These are phyloP conservation scores for Pseudopyrenochaeta lycopersici DNA, from an alignment of 2,329 filamentous ascomycete genomes.

Conservation along the genomic window DNA sequence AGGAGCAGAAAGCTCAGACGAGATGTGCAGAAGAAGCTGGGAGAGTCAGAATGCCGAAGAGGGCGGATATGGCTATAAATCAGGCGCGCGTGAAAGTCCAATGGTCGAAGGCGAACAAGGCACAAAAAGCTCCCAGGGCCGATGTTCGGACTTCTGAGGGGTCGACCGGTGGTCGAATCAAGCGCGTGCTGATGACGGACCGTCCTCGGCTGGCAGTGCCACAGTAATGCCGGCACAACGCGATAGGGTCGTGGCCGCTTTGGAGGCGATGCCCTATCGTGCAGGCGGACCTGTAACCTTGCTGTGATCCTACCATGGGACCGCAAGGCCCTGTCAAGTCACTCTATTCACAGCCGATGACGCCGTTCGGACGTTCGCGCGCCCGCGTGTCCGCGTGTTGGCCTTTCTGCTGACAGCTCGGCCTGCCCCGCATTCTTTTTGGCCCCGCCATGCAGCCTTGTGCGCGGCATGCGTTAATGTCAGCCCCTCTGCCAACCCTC, in stretches of 20 bases:
- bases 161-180: conserved; percentile 32
- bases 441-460: conserved; percentile 19
- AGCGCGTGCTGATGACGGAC: conserved; percentile 31
- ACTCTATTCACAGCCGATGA: conserved; percentile 18
- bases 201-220: conserved; percentile 18
- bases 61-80: conserved; percentile 28
- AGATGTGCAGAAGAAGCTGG: conserved; percentile 6
- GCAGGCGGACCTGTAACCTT: conserved; percentile 8
- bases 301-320: conserved; percentile 9
- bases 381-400: too few species aligned
- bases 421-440: conserved; percentile 25
- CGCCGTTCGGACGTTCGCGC: conserved; percentile 15
- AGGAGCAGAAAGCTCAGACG: background rate
- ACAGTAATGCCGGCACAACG: conserved; percentile 6
- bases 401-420: conserved; percentile 1
- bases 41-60: conserved; percentile 6
- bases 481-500: conserved; percentile 20
- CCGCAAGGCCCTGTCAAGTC: background rate
- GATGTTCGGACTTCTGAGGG: conserved; percentile 41
- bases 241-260: conserved; percentile 1
- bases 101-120: conserved; percentile 35
- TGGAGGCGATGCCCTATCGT: background rate
- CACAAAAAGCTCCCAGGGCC: conserved; percentile 35
- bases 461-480: conserved; percentile 7
- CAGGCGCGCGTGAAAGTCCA: conserved; percentile 35